A percentile compares a stretch with the other conserved stretches of the same genome.
phyloP scores from a whole-genome alignment of 805 yeast species.

The Starmera amethionina region DNA sequence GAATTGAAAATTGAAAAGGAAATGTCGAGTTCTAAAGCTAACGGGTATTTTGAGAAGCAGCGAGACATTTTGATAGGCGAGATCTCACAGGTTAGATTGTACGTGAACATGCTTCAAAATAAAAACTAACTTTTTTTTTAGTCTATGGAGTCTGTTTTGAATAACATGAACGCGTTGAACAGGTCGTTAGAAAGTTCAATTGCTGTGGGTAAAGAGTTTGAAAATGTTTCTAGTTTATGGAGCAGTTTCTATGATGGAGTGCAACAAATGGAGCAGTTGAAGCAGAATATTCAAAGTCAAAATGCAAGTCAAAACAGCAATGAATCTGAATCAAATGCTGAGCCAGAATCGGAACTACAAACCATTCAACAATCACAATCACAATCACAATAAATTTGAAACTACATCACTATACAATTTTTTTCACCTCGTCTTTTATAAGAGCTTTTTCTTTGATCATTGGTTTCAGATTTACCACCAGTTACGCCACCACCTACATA shows the following conservation, averaged over 20 bases:
- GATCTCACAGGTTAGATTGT: slow-evolving; percentile 31
- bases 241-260: slow-evolving; percentile 50
- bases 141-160: slow-evolving; percentile 57
- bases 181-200: slow-evolving; percentile 57
- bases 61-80: slow-evolving; percentile 50
- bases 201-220: slow-evolving; percentile 70
- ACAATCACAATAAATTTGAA: no score
- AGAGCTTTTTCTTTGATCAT: no score
- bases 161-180: slow-evolving; percentile 55
- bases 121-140: background rate
- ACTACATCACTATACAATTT: background rate
- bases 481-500: no score
- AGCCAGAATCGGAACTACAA: background rate
- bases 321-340: background rate
- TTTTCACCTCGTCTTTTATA: background rate
- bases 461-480: no score
- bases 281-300: no score
- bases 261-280: slow-evolving; percentile 19
- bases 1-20: background rate
- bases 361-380: no score
- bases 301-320: slow-evolving; percentile 1
- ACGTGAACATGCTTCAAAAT: no score
- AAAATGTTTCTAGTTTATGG: slow-evolving; percentile 65
- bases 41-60: slow-evolving; percentile 44
- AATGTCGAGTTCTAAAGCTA: background rate